Evolutionary conservation across 148 eudicot genomes (phyloP), one percentile per base, ranked within the genome.

Genomic region (Cornus suecica): DNA sequence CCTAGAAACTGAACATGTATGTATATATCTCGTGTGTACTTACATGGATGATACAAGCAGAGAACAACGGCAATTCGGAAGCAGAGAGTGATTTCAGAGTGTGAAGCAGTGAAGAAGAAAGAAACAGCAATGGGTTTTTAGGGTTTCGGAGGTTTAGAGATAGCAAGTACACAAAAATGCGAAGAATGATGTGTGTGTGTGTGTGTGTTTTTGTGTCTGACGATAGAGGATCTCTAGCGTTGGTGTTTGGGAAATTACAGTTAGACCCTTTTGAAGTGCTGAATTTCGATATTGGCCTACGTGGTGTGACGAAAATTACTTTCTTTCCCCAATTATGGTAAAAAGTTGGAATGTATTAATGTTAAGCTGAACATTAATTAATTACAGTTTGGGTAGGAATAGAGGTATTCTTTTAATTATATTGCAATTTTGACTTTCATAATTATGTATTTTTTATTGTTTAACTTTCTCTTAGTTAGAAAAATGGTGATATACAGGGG

Each of bases 41-140:
- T 72, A 72, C 74, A 31, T 14, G 48, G 28, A 61, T 52, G 74
- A 52, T 32, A n/a, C n/a, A 30, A 28, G 27, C 42, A 54, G 25
- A 56, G 65, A 30, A 56, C 42, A 71, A 71, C n/a, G 74, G 74
- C 28, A 41, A 30, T 29, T 30, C 30, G 28, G 65, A 56, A 15
- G 65, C 45, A 70, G 65, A 51, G 23, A 51, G 28, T 16, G 54
- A 52, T 70, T 48, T 13, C 15, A 18, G 54, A 48, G 54, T 48
- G 54, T 13, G 18, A 48, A 48, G 20, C 54, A 13, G 54, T 11
- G 54, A 18, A 48, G 42, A 37, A 37, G 42, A 37, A 34, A 37
- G 42, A 48, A 16, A 48, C 54, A 48, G 54, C 15, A 48, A 13
- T 7, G 54, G 54, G 54, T 48, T 48, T 48, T 48, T 48, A 48